Evolutionary conservation across 2,329 filamentous ascomycete species (phyloP), one percentile per base, ranked within the genome.

Genomic region (Sclerotinia minor): DNA sequence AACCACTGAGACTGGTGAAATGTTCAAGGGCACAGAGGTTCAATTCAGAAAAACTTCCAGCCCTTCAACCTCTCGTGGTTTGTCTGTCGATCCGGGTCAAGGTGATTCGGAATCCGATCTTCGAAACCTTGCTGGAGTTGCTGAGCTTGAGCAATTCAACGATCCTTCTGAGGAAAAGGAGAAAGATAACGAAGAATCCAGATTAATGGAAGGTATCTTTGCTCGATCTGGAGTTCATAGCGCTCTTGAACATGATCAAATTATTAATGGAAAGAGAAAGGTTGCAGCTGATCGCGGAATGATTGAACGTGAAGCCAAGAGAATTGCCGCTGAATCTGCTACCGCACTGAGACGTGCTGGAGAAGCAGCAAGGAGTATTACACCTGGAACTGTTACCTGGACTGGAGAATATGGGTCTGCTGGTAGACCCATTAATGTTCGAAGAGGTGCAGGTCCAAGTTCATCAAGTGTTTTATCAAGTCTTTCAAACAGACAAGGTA

Each of bases 171-270:
- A 82, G 57, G 81, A 83, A 11, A 78, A 80, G 1, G 73, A 79
- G 1, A 61, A 61, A 61, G 65, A 67, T 32, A 54, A 82, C 13
- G 85, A 88, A 53, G 91, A 94, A 76, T 88, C 89, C 65, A 90
- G 92, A 55, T 87, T 98, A 72, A 90, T 98, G 81, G 89, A 94
- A 71, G 91, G 91, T 64, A 92, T 99, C 66, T 97, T 98, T 76
- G 89, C 93, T 1, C 88, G 89, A 52, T 91, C 92, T 0, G 91
- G 89, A 2, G 91, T 98, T 1, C 93, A 96, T 74, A 93, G 91
- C n/a, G 92, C 94, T 0, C 86, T 97, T 55, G 92, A 97, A 74
- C 95, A 99, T 76, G 95, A 98, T 72, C 87, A 92, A 65, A 96
- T 98, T 74, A 86, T 98, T 74, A 91, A 89, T 72, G 90, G 90